phyloP scores from a whole-genome alignment of 805 yeast genomes.

The Kockiozyma suomiensis region DNA sequence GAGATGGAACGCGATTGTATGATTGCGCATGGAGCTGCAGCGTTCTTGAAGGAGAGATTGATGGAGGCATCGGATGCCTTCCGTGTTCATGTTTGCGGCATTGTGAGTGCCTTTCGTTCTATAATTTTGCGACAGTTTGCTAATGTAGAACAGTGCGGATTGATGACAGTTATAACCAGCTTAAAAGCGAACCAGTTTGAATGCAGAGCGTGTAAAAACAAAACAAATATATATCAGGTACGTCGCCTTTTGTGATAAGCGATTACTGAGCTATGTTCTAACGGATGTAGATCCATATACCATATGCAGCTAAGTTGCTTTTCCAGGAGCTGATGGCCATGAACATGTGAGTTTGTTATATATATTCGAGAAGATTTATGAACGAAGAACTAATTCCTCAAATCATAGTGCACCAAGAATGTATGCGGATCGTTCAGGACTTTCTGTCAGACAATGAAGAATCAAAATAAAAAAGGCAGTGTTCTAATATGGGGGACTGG shows the following conservation, averaged over 20 bases:
- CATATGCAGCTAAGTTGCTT: slow-evolving; percentile 95
- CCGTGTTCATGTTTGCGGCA: slow-evolving; percentile 96
- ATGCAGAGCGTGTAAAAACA: slow-evolving; percentile 97
- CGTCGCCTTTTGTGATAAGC: not conserved
- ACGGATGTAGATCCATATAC: slow-evolving; percentile 60
- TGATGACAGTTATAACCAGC: slow-evolving; percentile 97
- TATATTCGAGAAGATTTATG: not conserved
- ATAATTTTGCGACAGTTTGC: not conserved
- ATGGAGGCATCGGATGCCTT: slow-evolving; percentile 99
- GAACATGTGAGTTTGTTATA: slow-evolving; percentile 62
- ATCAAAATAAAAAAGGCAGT: not conserved
- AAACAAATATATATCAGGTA: slow-evolving; percentile 93
- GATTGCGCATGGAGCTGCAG: slow-evolving; percentile 99
- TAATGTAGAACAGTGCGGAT: slow-evolving; percentile 62
- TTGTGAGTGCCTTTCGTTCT: slow-evolving; percentile 39
- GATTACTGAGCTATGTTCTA: not conserved
- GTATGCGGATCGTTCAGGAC: slow-evolving; percentile 87
- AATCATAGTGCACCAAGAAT: slow-evolving; percentile 62
- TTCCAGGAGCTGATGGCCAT: slow-evolving; percentile 99
- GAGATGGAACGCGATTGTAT: slow-evolving; percentile 99
- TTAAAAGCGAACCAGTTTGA: slow-evolving; percentile 97
- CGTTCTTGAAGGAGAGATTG: slow-evolving; percentile 93
- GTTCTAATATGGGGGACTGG: too few relatives aligned
- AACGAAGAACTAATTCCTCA: not conserved
- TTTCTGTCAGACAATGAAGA: slow-evolving; percentile 39